phyloP scores from a whole-genome alignment of 2,329 filamentous ascomycete species.

The Colletotrichum tofieldiae region DNA sequence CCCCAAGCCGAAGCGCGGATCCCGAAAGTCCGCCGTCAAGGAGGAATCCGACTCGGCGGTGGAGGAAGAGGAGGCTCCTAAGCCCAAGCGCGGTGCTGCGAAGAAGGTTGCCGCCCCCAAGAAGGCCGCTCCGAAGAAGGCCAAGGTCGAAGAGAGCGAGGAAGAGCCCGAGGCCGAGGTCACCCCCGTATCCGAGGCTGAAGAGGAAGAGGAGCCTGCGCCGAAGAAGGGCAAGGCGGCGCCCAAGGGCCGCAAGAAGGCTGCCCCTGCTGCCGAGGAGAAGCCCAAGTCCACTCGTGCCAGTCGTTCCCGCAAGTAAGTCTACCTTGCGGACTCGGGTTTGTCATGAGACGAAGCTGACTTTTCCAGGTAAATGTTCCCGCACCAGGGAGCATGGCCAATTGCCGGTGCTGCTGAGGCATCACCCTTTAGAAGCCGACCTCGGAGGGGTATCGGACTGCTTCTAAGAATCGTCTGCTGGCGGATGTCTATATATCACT shows the following conservation, averaged over 20 bases:
- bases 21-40: too few relatives aligned
- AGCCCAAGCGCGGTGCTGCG: conserved; percentile 51
- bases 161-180: conserved; percentile 42
- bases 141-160: conserved; percentile 41
- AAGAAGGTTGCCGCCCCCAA: conserved; percentile 46
- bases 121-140: conserved; percentile 32
- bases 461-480: neutral
- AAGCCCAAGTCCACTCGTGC: conserved; percentile 28
- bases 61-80: conserved; percentile 52
- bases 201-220: conserved; percentile 23
- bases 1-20: conserved; percentile 52
- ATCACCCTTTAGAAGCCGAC: neutral
- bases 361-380: neutral
- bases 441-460: neutral
- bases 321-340: neutral
- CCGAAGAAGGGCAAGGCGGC: conserved; percentile 25
- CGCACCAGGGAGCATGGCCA: neutral
- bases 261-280: conserved; percentile 31
- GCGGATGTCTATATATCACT: neutral
- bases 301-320: conserved; percentile 36
- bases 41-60: neutral
- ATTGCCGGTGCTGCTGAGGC: neutral
- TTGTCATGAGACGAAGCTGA: neutral
- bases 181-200: conserved; percentile 4
- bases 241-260: conserved; percentile 39